phyloP scores from a whole-genome alignment of 768 basidiomycete species.

The Suillus cothurnatus region DNA sequence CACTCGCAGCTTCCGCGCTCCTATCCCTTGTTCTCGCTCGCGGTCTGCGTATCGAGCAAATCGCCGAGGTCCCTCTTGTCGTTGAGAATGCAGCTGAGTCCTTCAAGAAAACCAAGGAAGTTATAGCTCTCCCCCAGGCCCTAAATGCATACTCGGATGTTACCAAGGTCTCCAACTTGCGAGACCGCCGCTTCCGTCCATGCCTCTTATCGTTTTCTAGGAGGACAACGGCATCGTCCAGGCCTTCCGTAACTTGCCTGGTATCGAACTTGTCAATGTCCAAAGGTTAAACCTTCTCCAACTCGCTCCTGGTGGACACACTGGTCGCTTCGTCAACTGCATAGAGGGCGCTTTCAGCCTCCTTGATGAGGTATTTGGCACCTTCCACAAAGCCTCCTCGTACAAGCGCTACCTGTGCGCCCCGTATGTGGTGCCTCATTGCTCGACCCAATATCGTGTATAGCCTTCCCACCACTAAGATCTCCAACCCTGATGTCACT shows the following conservation, averaged over 20 bases:
- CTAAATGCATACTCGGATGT: slow-evolving; percentile 91
- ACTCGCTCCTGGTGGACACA: slow-evolving; percentile 98
- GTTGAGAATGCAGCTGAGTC: slow-evolving; percentile 78
- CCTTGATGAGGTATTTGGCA: slow-evolving; percentile 95
- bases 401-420: slow-evolving; percentile 84
- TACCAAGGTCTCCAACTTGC: slow-evolving; percentile 96
- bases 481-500: slow-evolving; percentile 94
- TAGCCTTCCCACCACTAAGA: slow-evolving; percentile 94
- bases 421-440: not conserved
- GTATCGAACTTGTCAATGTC: slow-evolving; percentile 96
- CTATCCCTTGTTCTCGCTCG: slow-evolving; percentile 97
- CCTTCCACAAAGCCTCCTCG: slow-evolving; percentile 82
- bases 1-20: slow-evolving; percentile 95
- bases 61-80: slow-evolving; percentile 96
- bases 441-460: not conserved
- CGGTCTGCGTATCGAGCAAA: slow-evolving; percentile 97
- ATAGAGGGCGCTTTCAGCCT: slow-evolving; percentile 91
- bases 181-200: slow-evolving; percentile 95
- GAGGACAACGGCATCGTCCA: slow-evolving; percentile 97
- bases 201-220: slow-evolving; percentile 96
- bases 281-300: slow-evolving; percentile 95
- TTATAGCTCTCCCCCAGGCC: slow-evolving; percentile 89
- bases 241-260: slow-evolving; percentile 98
- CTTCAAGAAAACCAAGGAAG: slow-evolving; percentile 95
- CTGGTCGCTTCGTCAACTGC: slow-evolving; percentile 99